These are phyloP conservation scores for Herpetospermum pedunculosum DNA, from an alignment of 306 rosid genomes.

Conservation along the genomic window DNA sequence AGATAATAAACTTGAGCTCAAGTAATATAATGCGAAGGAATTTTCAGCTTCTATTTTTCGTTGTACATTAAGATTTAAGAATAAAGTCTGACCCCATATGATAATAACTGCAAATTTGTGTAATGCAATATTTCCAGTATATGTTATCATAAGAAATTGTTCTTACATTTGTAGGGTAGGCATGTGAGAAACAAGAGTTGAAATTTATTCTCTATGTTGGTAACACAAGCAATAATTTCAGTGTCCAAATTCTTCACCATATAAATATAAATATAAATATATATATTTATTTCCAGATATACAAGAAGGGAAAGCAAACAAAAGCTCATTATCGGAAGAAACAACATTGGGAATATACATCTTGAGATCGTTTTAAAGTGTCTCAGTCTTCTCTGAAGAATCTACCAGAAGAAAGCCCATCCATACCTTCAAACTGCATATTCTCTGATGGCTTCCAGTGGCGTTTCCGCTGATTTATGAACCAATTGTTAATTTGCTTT, in stretches of 20 bases:
- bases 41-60: neutral
- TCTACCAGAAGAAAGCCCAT: constrained; percentile 35
- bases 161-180: neutral
- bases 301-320: constrained; percentile 3
- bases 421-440: constrained; percentile 66
- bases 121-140: neutral
- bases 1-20: neutral
- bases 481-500: constrained; percentile 97
- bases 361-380: neutral
- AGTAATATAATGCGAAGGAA: neutral
- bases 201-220: constrained; percentile 14
- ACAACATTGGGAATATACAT: constrained; percentile 9
- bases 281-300: neutral
- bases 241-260: neutral
- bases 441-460: constrained; percentile 94
- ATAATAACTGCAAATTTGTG: neutral
- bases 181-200: neutral
- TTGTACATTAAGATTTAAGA: neutral
- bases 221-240: constrained; percentile 15
- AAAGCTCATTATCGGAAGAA: neutral
- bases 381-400: constrained; percentile 37
- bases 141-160: neutral
- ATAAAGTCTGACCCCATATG: neutral
- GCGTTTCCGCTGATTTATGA: constrained; percentile 88
- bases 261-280: neutral